Percentiles rank a stretch among this genome's conserved stretches.
Conservation (phyloP, 108 stramenopile species). For the Discostella pseudostelligera region DNA sequence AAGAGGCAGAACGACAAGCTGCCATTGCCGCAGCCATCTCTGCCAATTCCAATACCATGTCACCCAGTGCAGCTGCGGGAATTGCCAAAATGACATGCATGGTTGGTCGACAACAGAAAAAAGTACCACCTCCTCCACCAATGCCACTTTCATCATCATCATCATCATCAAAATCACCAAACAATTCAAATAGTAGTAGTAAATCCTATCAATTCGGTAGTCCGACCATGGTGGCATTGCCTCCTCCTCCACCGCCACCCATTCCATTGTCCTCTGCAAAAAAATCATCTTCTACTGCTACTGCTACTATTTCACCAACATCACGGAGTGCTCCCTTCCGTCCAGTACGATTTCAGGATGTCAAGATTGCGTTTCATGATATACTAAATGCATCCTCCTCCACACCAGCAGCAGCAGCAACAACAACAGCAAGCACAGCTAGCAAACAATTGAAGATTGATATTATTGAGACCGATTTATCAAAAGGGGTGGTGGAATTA, state of each 20-base stretch:
- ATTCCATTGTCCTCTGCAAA: not conserved
- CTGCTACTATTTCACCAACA: not conserved
- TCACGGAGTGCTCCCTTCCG: conserved; percentile 1
- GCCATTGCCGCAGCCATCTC: conserved; percentile 45
- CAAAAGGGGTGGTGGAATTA: not conserved
- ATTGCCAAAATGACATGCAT: conserved; percentile 10
- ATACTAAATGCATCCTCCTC: not conserved
- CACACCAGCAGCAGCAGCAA: no score
- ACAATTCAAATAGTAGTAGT: not conserved
- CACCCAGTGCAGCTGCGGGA: conserved; percentile 17
- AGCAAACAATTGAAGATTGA: not conserved
- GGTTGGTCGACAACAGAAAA: not conserved
- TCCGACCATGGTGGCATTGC: conserved; percentile 28
- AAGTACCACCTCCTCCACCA: not conserved
- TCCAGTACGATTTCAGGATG: conserved; percentile 37
- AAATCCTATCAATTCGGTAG: not conserved
- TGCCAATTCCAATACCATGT: conserved; percentile 5
- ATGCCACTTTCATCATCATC: not conserved
- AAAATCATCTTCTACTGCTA: conserved; percentile 4
- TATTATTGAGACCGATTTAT: not conserved
- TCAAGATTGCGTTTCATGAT: conserved; percentile 28
- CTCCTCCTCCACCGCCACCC: not conserved
- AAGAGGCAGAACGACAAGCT: conserved; percentile 45
- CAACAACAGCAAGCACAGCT: no score
- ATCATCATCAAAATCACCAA: not conserved